Evolutionary conservation across 208 protist species (phyloP).

Genomic region (Leishmania major): DNA sequence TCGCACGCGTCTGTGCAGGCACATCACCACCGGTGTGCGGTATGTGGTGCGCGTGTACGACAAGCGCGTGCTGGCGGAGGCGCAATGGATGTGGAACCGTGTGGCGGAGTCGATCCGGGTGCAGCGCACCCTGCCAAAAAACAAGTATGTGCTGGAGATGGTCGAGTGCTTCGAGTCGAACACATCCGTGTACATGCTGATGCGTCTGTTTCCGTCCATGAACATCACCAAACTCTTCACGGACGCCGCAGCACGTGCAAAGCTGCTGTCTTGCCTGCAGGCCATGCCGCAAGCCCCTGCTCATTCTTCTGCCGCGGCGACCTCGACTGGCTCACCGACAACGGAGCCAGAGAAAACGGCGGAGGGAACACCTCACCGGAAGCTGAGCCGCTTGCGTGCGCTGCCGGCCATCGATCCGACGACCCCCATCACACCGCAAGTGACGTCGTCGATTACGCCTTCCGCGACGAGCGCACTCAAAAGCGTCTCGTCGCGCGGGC

Average conservation of each 20-base stretch:
- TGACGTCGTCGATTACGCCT: neutral
- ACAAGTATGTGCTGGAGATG: slow-evolving; percentile 86
- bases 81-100: slow-evolving; percentile 87
- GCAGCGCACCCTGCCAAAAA: slow-evolving; percentile 76
- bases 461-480: neutral
- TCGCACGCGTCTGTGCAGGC: slow-evolving; percentile 78
- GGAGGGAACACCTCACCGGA: neutral
- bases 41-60: slow-evolving; percentile 87
- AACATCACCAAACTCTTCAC: slow-evolving; percentile 73
- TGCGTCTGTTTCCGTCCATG: slow-evolving; percentile 77
- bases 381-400: neutral
- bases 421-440: neutral
- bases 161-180: slow-evolving; percentile 87
- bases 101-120: slow-evolving; percentile 81
- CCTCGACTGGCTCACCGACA: neutral
- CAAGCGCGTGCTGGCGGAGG: slow-evolving; percentile 72
- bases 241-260: slow-evolving; percentile 14
- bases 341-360: neutral
- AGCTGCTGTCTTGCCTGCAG: slow-evolving; percentile 18
- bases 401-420: neutral
- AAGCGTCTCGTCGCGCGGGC: neutral
- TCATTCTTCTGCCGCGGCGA: neutral
- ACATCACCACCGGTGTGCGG: slow-evolving; percentile 73
- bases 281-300: neutral
- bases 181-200: slow-evolving; percentile 84